Evolutionary conservation across 2,329 filamentous ascomycete species (phyloP), one percentile per base, ranked within the genome.

Genomic region (Fusarium setosum): DNA sequence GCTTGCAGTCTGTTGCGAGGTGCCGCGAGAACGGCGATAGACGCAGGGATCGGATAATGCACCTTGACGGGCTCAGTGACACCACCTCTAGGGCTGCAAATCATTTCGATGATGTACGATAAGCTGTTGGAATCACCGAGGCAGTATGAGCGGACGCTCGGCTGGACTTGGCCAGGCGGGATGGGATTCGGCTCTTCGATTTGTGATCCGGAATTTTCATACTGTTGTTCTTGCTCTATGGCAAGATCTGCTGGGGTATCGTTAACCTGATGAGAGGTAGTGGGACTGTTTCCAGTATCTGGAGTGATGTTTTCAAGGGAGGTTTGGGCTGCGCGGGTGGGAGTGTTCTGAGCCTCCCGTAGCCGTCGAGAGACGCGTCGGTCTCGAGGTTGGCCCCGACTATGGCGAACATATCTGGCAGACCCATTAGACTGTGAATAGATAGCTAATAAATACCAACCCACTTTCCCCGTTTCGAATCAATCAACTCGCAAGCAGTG

Each of bases 41-140:
- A 67, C 12, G 66, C 62, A 5, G 65, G 66, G 5, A 68, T 68
- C 2, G 65, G 65, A 35, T 68, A 67, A 15, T 68, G 65, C 0
- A 68, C 65, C 4, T 69, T 69, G n/a, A 69, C 41, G 1, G 66
- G 66, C n/a, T 64, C 63, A 7, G 63, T 63, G 5, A 51, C 45
- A 6, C 66, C 66, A 2, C 63, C 13, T 13, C 51, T 61, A 2
- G 59, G 62, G 7, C 53, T 56, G 2, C 59, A 67, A 5, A 67
- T 68, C n/a, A 69, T 57, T 6, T 69, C 65, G 6, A 69, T 44
- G n/a, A 67, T 69, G 31, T 67, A 67, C 9, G 63, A 69, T 6
- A 69, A 29, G 13, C 59, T 67, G 18, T 49, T 66, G 6, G 63
- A 63, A 17, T 64, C 67, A 6, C 66, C 63, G 1, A 67, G 47